Evolutionary conservation across 169 alveolate genomes (phyloP), one percentile per base, ranked within the genome.

Genomic region (Pseudocohnilembus persalinus): DNA sequence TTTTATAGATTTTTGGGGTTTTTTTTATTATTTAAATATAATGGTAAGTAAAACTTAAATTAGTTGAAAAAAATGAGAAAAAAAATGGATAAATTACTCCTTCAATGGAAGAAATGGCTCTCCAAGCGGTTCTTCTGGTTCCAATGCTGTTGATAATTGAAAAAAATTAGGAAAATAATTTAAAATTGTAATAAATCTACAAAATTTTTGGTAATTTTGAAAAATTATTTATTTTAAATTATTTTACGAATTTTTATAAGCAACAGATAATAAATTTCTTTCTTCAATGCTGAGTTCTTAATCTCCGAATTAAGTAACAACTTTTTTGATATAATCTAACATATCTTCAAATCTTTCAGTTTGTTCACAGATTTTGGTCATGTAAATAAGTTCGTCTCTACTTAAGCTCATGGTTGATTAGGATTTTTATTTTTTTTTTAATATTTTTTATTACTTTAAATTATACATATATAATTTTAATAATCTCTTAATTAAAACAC

Each of bases 281-380:
- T 93, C 95, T 81, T 94, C 97, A 32, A 88, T 88, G 72, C 90
- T 79, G 82, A 92, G 92, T 74, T 93, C 96, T 84, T 88, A 87
- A 29, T 88, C n/a, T n/a, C n/a, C 94, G 75, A 76, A 35, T 83
- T 79, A 84, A 20, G 20, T 4, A 16, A 90, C 92, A 68, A 94
- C 95, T 79, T 91, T 85, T 72, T 92, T 92, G 91, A 94, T 92
- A 83, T 85, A 82, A n/a, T 88, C 89, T 73, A 94, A 93, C 97
- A 94, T 94, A 74, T 94, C 97, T 72, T 93, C 96, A 83, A 89
- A 93, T 80, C 97, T 83, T 88, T 94, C 97, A 0, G 96, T 94
- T 77, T 93, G 91, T 82, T 94, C 97, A 65, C 95, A 93, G 74
- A 94, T 86, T 88, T 92, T 90, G 6, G 97, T 92, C 84, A 90